phyloP scores from a whole-genome alignment of 192 early-diverging fungal genomes.

The Mortierella claussenii region DNA sequence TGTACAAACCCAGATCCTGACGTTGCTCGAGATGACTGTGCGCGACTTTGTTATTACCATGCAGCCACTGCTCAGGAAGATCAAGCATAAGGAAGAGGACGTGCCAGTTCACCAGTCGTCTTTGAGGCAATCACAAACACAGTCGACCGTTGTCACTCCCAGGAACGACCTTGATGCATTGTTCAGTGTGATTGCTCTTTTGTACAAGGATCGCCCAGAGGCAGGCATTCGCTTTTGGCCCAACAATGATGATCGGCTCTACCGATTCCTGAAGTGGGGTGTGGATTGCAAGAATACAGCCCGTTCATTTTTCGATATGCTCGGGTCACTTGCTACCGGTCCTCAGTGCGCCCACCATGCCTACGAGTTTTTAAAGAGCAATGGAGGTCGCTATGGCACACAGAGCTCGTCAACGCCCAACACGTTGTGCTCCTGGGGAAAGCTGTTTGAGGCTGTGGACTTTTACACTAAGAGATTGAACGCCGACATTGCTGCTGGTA shows the following conservation, averaged over 20 bases:
- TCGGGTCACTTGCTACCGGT: constrained; percentile 86
- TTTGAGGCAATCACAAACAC: constrained; percentile 31
- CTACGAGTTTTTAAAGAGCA: constrained; percentile 56
- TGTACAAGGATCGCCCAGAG: constrained; percentile 83
- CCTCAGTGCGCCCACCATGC: constrained; percentile 60
- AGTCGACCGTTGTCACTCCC: constrained; percentile 7
- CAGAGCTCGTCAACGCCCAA: constrained; percentile 44
- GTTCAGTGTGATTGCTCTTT: constrained; percentile 73
- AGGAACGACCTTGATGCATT: constrained; percentile 72
- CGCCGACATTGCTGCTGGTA: constrained; percentile 43
- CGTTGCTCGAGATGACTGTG: constrained; percentile 61
- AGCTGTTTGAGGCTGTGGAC: constrained; percentile 79
- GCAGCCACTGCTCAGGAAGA: constrained; percentile 65
- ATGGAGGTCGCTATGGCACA: constrained; percentile 47
- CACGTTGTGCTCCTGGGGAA: constrained; percentile 80
- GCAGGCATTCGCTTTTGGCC: constrained; percentile 78
- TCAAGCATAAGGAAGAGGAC: constrained; percentile 80
- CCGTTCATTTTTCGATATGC: constrained; percentile 82
- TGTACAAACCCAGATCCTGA: constrained; percentile 62
- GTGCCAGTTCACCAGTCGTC: constrained; percentile 15
- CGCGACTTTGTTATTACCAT: constrained; percentile 66
- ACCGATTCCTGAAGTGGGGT: constrained; percentile 73
- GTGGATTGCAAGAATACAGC: constrained; percentile 68
- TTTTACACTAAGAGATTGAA: constrained; percentile 68
- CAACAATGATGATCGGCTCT: constrained; percentile 62